Conservation (phyloP, 2,329 filamentous ascomycete genomes). For the Microdochium nivale region DNA sequence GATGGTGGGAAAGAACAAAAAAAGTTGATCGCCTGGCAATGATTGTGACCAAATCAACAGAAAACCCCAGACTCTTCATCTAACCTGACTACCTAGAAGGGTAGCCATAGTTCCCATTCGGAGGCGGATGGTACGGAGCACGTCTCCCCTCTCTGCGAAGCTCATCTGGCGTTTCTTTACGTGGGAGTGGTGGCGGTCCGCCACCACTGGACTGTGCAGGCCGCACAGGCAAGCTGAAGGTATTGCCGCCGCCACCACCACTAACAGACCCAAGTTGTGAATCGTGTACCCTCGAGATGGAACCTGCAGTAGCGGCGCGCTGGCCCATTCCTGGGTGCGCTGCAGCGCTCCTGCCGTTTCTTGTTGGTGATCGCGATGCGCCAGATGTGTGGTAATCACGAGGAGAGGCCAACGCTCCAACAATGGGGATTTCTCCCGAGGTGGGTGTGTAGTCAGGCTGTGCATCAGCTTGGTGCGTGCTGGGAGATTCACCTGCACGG, state of each 20-base stretch:
- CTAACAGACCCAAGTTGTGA: conserved; percentile 21
- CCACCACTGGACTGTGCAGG: conserved; percentile 50
- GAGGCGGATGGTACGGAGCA: conserved; percentile 40
- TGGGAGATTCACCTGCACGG: conserved; percentile 52
- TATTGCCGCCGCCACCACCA: conserved; percentile 36
- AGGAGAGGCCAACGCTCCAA: conserved; percentile 46
- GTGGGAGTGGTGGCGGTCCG: conserved; percentile 51
- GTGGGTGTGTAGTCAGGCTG: conserved; percentile 51
- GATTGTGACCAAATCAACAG: background rate
- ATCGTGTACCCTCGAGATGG: conserved; percentile 38
- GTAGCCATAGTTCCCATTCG: conserved; percentile 28
- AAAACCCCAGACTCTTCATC: background rate
- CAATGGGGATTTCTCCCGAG: conserved; percentile 64
- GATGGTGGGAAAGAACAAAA: background rate
- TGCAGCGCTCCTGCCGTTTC: conserved; percentile 35
- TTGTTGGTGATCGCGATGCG: conserved; percentile 39
- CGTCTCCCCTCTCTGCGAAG: conserved; percentile 41
- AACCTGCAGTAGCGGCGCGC: conserved; percentile 42
- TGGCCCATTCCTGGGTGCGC: conserved; percentile 45
- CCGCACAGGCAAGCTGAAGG: conserved; percentile 57
- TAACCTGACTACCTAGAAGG: conserved; percentile 15
- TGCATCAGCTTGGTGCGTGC: conserved; percentile 36
- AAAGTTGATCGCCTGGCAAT: conserved; percentile 1
- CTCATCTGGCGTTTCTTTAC: conserved; percentile 48
- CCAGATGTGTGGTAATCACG: conserved; percentile 37